Conservation (phyloP, 1,284 basidiomycete species). For the Puccinia hordei region DNA sequence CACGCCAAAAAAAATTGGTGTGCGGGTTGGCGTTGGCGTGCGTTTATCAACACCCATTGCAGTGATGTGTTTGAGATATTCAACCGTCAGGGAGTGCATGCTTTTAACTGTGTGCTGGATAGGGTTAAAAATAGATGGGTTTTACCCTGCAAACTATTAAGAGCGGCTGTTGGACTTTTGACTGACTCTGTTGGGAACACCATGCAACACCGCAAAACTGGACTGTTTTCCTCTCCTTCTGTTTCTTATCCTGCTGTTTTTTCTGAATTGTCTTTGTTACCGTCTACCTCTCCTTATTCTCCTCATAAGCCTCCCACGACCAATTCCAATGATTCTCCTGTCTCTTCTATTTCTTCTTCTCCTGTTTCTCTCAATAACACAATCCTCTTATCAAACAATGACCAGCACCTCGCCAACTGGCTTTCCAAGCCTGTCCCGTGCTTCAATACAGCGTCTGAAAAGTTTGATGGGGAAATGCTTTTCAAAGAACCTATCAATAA, state of each 20-base stretch:
- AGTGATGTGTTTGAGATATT: no score
- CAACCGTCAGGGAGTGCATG: neutral
- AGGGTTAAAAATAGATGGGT: neutral
- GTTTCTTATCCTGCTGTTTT: neutral
- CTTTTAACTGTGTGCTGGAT: neutral
- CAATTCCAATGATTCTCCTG: neutral
- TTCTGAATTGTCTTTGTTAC: neutral
- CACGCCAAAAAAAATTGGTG: no score
- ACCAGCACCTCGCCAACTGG: no score
- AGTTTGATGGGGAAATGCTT: neutral
- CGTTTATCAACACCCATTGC: no score
- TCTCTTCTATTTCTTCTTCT: neutral
- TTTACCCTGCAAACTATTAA: no score
- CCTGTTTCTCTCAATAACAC: neutral
- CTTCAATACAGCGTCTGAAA: neutral
- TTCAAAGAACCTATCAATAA: neutral
- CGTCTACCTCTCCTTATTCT: no score
- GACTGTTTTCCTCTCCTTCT: neutral
- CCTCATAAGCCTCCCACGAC: neutral
- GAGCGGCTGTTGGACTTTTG: no score
- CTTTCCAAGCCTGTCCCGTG: neutral
- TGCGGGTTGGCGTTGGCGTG: no score
- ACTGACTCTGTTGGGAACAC: no score
- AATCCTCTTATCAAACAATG: neutral
- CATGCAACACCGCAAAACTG: no score